phyloP scores from a whole-genome alignment of 805 yeast genomes.

The Metschnikowia reukaufii region DNA sequence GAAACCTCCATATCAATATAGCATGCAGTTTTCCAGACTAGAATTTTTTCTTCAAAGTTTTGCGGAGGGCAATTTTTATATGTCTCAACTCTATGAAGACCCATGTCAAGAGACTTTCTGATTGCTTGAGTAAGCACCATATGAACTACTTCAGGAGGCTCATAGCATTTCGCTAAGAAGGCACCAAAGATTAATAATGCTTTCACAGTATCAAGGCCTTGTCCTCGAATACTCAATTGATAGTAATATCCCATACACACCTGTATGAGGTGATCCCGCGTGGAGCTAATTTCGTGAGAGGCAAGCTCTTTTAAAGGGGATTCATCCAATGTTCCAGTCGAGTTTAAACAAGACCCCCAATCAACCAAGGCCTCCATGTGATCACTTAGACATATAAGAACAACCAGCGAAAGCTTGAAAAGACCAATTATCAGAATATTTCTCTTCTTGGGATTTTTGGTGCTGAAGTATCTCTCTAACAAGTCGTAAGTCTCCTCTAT shows the following conservation, averaged over 20 bases:
- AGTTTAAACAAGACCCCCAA: too few relatives aligned
- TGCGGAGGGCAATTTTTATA: constrained; percentile 32
- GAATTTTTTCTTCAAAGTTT: constrained; percentile 37
- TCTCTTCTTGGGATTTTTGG: background rate
- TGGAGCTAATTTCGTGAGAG: background rate
- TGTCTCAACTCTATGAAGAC: constrained; percentile 52
- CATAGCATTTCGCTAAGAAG: constrained; percentile 9
- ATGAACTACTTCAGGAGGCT: constrained; percentile 27
- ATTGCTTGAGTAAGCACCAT: constrained; percentile 45
- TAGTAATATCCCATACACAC: constrained; percentile 11
- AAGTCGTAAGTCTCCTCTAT: background rate
- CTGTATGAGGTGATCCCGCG: constrained; percentile 6
- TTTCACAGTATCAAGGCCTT: constrained; percentile 12
- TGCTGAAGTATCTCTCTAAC: constrained; percentile 11
- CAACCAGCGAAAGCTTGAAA: constrained; percentile 10
- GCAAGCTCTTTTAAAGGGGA: background rate
- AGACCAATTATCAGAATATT: constrained; percentile 6
- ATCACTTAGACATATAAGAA: constrained; percentile 12
- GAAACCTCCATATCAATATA: constrained; percentile 45
- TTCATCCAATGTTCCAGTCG: background rate
- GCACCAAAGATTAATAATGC: constrained; percentile 10
- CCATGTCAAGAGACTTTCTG: constrained; percentile 55
- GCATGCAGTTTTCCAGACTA: constrained; percentile 52
- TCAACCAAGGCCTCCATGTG: constrained; percentile 5
- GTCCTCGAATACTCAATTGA: constrained; percentile 9